Evolutionary conservation across 768 basidiomycete species (phyloP), one percentile per base, ranked within the genome.

Genomic region (Macrolepiota albuminosa): DNA sequence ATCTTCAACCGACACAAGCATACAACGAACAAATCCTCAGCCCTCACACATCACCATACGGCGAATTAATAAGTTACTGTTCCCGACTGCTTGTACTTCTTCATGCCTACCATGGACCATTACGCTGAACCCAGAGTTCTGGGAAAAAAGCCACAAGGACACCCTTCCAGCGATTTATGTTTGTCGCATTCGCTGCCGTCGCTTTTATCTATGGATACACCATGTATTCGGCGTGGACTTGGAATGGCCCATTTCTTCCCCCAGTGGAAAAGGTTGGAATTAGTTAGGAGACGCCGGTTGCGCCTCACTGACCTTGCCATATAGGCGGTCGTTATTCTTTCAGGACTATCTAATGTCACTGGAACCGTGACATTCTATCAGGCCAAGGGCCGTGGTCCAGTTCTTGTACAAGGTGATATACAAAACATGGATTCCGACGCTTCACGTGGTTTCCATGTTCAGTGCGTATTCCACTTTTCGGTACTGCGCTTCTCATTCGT

Each of bases 361-460:
- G 91, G 92, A 43, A 84, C 79, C 4, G 82, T 92, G 60, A 78
- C 76, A 43, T 91, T 93, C 71, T 75, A 78, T 33, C 91, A 93
- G 70, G 56, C 75, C 2, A 68, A 75, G 18, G 69, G 71, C 61
- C 69, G 68, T 57, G 80, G 78, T 2, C 80, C 84, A 29, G 87
- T 90, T 52, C 82, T 74, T 14, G 72, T 93, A 43, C 81, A 80
- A 10, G 89, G 89, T 31, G 76, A 81, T 55, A 75, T 94, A 62
- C 77, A 73, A 58, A 81, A 81, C 61, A 78, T 93, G 48, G 80
- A 83, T 62, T 76, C 84, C 5, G 78, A 78, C 52, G 76, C 85
- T 5, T 68, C 76, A 60, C 81, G 86, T 39, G 92, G 92, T 6
- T 90, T 93, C 76, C 92, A 93, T 72, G 75, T 94, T 58, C 91